Evolutionary conservation across 2,329 filamentous ascomycete species (phyloP).

Genomic region (Emydomyces testavorans): DNA sequence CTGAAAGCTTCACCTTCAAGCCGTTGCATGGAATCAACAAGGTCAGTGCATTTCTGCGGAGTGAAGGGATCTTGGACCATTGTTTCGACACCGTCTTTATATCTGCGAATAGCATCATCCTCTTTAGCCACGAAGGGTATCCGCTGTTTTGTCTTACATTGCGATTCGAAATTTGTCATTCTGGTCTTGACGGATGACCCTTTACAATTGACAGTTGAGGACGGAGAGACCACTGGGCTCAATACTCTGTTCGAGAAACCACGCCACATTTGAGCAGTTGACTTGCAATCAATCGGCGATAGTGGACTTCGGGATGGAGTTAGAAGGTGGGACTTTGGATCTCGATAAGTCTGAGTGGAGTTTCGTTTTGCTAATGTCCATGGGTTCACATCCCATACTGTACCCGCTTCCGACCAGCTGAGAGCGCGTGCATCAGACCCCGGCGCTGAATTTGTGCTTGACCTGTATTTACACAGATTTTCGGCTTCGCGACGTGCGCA

Average conservation of each 20-base stretch:
- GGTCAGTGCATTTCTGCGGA: background rate
- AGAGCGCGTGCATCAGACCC: background rate
- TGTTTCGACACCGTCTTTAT: background rate
- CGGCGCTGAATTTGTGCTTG: background rate
- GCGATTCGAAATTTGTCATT: background rate
- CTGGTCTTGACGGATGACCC: background rate
- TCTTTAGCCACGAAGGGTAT: background rate
- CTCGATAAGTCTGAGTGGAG: conserved; percentile 6
- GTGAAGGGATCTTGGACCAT: background rate
- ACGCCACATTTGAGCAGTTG: background rate
- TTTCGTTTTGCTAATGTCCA: conserved; percentile 30
- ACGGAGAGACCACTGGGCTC: background rate
- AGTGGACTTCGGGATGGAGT: conserved; percentile 12
- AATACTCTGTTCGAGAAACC: background rate
- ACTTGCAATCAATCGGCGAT: background rate
- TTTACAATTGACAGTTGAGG: background rate
- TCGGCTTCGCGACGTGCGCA: background rate
- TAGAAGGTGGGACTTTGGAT: conserved; percentile 15
- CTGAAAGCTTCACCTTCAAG: background rate
- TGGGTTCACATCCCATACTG: conserved; percentile 22
- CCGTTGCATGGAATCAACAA: background rate
- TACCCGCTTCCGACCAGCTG: background rate
- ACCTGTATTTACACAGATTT: background rate
- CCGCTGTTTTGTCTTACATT: too few species aligned
- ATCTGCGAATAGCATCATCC: background rate